These are phyloP conservation scores for Gonium pectorale DNA, from an alignment of 139 green algal species.

Conservation along the genomic window DNA sequence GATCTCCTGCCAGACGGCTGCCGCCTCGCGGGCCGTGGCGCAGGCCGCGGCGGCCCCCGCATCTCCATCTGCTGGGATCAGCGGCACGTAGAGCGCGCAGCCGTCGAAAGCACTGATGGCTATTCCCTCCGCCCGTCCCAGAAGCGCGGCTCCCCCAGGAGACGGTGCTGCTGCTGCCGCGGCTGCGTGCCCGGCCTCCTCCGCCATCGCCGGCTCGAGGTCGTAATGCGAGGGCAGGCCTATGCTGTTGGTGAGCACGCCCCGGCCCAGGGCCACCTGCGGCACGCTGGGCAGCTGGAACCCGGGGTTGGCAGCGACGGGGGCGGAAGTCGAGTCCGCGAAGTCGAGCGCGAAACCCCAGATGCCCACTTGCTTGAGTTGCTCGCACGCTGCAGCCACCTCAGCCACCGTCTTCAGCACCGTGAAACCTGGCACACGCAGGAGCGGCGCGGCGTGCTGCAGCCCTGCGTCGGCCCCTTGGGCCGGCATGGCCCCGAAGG, in stretches of 20 bases:
- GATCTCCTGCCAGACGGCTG: slow-evolving; percentile 44
- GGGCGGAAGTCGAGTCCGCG: background rate
- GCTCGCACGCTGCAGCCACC: background rate
- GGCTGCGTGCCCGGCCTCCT: background rate
- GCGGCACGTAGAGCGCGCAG: slow-evolving; percentile 59
- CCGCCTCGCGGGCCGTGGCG: background rate
- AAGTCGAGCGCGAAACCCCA: slow-evolving; percentile 39
- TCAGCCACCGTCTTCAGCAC: slow-evolving; percentile 4
- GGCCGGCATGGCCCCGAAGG: no score
- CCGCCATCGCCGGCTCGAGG: background rate
- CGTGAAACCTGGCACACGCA: slow-evolving; percentile 4
- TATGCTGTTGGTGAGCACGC: slow-evolving; percentile 12
- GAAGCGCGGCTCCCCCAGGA: background rate
- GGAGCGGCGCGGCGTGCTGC: background rate
- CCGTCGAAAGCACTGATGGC: slow-evolving; percentile 56
- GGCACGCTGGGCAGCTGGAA: slow-evolving; percentile 2
- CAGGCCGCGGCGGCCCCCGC: background rate
- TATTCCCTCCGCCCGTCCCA: slow-evolving; percentile 56
- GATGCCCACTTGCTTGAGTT: background rate
- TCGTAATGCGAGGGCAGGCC: slow-evolving; percentile 35
- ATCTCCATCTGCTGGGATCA: background rate
- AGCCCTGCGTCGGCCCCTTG: background rate
- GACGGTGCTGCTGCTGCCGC: background rate
- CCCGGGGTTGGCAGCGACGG: background rate
- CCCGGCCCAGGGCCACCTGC: slow-evolving; percentile 13